Percentiles rank a stretch among this genome's conserved stretches.
Evolutionary conservation across 805 yeast genomes (phyloP).

Genomic region (Metschnikowia kofuensis): DNA sequence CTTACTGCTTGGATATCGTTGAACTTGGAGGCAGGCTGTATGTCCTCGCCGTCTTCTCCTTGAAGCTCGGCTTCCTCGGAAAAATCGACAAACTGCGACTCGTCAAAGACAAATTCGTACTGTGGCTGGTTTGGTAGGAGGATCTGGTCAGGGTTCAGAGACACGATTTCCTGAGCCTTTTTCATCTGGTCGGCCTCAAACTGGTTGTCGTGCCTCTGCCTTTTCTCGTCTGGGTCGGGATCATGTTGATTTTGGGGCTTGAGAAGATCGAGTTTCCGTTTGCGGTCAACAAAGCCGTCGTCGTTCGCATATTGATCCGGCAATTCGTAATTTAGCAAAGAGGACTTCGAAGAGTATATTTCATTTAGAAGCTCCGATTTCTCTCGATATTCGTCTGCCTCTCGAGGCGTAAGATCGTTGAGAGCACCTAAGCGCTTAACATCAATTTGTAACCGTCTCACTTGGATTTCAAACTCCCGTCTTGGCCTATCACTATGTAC

Average conservation of each 20-base stretch:
- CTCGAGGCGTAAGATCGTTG: constrained; percentile 13
- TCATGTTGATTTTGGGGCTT: constrained; percentile 25
- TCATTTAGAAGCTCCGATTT: constrained; percentile 10
- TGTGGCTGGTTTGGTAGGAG: constrained; percentile 40
- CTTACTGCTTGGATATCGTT: constrained; percentile 48
- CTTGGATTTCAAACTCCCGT: constrained; percentile 8
- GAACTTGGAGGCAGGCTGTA: constrained; percentile 2
- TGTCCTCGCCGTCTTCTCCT: constrained; percentile 25
- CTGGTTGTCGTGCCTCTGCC: constrained; percentile 23
- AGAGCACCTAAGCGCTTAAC: constrained; percentile 1
- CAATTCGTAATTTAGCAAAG: constrained; percentile 19
- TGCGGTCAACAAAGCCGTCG: constrained; percentile 51
- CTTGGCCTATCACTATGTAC: background rate
- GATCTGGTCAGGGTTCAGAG: constrained; percentile 36
- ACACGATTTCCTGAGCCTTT: constrained; percentile 33
- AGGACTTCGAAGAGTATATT: background rate
- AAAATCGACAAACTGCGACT: constrained; percentile 57
- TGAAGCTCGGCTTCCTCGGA: constrained; percentile 37
- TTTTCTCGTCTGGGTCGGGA: constrained; percentile 19
- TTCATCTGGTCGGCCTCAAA: constrained; percentile 57
- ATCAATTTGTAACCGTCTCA: constrained; percentile 1
- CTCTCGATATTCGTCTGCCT: constrained; percentile 11
- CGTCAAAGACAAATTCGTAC: constrained; percentile 77
- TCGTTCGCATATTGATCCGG: constrained; percentile 58
- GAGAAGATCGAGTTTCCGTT: constrained; percentile 52